Conservation (phyloP, 352 stramenopile genomes). For the Phytopythium ostracodes region DNA sequence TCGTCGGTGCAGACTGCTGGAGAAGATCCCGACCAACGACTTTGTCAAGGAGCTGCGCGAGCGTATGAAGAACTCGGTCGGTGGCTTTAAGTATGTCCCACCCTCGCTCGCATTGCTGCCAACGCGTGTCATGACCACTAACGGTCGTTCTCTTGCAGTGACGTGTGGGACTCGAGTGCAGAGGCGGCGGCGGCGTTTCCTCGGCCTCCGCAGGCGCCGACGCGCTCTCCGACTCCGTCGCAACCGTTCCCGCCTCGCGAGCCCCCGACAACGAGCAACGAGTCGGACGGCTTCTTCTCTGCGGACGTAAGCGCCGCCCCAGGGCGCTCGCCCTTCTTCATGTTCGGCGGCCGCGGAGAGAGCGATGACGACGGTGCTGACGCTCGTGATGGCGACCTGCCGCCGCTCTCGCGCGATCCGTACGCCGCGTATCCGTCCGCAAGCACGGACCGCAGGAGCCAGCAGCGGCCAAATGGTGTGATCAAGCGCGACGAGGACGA, state of each 20-base stretch:
- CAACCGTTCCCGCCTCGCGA: not conserved
- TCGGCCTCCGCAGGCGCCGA: conserved; percentile 8
- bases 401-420: conserved; percentile 33
- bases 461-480: conserved; percentile 8
- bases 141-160: conserved; percentile 18
- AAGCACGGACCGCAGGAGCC: conserved; percentile 10
- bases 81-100: conserved; percentile 39
- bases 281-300: conserved; percentile 16
- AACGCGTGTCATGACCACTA: no score
- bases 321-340: conserved; percentile 47
- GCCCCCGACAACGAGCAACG: conserved; percentile 4
- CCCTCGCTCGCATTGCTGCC: not conserved
- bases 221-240: conserved; percentile 6
- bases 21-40: conserved; percentile 37
- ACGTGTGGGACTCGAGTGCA: conserved; percentile 40
- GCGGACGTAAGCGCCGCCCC: conserved; percentile 16
- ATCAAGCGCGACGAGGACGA: conserved; percentile 40
- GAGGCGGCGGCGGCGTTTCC: conserved; percentile 7
- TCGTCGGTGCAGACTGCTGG: conserved; percentile 21
- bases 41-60: conserved; percentile 56
- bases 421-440: conserved; percentile 18
- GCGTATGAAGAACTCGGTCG: conserved; percentile 36
- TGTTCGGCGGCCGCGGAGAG: conserved; percentile 10
- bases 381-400: conserved; percentile 14
- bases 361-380: not conserved